Evolutionary conservation across 257 asterid genomes (phyloP), one percentile per base, ranked within the genome.

Genomic region (Solanum pennellii): DNA sequence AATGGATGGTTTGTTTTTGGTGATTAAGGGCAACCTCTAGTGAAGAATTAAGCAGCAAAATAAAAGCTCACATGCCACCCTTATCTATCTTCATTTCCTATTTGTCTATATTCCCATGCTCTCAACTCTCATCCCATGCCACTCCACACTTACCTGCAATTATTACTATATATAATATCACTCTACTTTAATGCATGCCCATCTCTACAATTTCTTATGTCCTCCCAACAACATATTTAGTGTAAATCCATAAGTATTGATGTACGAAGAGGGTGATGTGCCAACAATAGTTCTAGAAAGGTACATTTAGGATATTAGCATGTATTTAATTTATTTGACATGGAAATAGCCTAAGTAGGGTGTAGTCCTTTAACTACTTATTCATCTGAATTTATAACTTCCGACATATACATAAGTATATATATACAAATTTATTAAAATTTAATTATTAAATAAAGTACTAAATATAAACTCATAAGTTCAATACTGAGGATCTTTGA

Each of bases 121-220:
- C 41, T 71, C 62, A 49, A 73, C 89, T 86, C 41, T 79, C 62
- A 49, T 49, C 75, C 87, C 62, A 49, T 66, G 88, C 84, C 49
- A 82, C 71, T 79, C n/a, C 65, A 79, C 15, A 45, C 41, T 29
- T 16, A 15, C 25, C 39, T 37, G 59, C 44, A 47, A 29, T 7
- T 74, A 74, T 74, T 21, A 56, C n/a, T 47, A 47, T 47, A 49
- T 49, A 49, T 47, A 47, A 18, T 52, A 52, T 52, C 62, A 52
- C 23, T 86, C 87, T 82, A 88, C 86, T 82, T 25, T 86, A 91
- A 60, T 87, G 90, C 91, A 90, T 87, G 90, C 88, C 90, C 83
- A 60, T 82, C 89, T 65, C 74, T 79, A n/a, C 85, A 83, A 73
- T 77, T 87, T 62, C 84, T 72, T 89, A 44, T 85, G 82, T 83